Evolutionary conservation across 176 grass and related monocot genomes (phyloP).

Genomic region (Raddia distichophylla): DNA sequence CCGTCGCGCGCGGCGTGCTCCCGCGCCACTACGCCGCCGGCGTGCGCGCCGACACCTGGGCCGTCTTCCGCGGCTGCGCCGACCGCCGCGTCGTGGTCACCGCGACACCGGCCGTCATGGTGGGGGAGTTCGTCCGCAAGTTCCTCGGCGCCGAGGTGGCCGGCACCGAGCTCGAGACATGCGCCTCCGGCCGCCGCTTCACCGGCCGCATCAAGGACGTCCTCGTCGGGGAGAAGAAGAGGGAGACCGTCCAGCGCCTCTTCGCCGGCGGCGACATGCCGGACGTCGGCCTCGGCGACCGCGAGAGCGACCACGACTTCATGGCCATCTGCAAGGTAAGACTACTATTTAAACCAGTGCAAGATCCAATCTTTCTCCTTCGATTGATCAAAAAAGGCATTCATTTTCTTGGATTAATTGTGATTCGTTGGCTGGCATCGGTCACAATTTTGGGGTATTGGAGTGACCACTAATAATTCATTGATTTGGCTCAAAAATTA

Average conservation of each 20-base stretch:
- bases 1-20: slow-evolving; percentile 66
- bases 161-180: slow-evolving; percentile 70
- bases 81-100: slow-evolving; percentile 63
- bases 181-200: slow-evolving; percentile 21
- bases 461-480: neutral
- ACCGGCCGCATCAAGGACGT: slow-evolving; percentile 61
- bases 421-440: too few species aligned
- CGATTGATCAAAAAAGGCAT: too few species aligned
- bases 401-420: too few species aligned
- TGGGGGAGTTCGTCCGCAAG: slow-evolving; percentile 60
- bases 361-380: neutral
- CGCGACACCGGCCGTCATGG: slow-evolving; percentile 76
- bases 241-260: slow-evolving; percentile 47
- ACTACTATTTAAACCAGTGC: neutral
- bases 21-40: slow-evolving; percentile 76
- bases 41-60: slow-evolving; percentile 84
- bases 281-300: slow-evolving; percentile 81
- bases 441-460: too few species aligned
- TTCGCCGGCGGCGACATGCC: slow-evolving; percentile 48
- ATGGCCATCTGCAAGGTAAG: slow-evolving; percentile 88
- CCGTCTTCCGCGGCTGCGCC: slow-evolving; percentile 55
- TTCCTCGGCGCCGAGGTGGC: slow-evolving; percentile 71
- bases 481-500: too few species aligned
- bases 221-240: slow-evolving; percentile 68
- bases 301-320: slow-evolving; percentile 89